A percentile compares a stretch with the other conserved stretches of the same genome.
These are phyloP conservation scores for Penicillium glabrum DNA, from an alignment of 2,329 filamentous ascomycete species.

Conservation along the genomic window DNA sequence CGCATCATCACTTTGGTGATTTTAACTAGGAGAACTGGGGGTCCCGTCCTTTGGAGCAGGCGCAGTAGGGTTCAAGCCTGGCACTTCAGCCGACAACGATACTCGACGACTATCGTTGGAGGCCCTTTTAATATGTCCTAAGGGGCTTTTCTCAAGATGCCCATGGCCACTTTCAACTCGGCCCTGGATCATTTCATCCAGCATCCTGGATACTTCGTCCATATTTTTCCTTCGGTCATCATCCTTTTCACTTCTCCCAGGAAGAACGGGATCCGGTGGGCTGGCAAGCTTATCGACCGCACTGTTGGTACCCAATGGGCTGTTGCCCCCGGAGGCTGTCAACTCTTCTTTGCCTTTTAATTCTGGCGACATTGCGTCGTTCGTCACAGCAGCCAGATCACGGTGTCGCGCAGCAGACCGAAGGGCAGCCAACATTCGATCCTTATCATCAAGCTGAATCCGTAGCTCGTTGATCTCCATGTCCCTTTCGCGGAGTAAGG, in stretches of 20 bases:
- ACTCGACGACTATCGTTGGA: slow-evolving; percentile 31
- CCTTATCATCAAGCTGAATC: slow-evolving; percentile 87
- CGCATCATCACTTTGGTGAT: neutral
- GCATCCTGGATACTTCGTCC: slow-evolving; percentile 88
- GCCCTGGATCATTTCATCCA: slow-evolving; percentile 95
- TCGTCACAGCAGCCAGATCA: slow-evolving; percentile 69
- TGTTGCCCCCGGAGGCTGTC: slow-evolving; percentile 31
- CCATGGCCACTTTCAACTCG: slow-evolving; percentile 77
- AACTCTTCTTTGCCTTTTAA: slow-evolving; percentile 28
- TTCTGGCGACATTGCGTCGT: slow-evolving; percentile 36
- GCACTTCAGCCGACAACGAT: slow-evolving; percentile 18
- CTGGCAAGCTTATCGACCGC: slow-evolving; percentile 24
- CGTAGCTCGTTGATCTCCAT: slow-evolving; percentile 89
- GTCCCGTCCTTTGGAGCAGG: slow-evolving; percentile 19
- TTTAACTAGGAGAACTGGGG: slow-evolving; percentile 12
- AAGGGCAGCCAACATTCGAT: slow-evolving; percentile 85
- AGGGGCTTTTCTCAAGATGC: slow-evolving; percentile 64
- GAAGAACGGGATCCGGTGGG: slow-evolving; percentile 32
- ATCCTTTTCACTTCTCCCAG: slow-evolving; percentile 34
- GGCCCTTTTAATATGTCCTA: slow-evolving; percentile 64
- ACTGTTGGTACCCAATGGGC: slow-evolving; percentile 6
- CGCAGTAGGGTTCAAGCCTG: slow-evolving; percentile 24
- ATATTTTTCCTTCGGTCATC: slow-evolving; percentile 63
- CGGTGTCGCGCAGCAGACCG: slow-evolving; percentile 82
- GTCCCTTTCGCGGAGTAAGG: slow-evolving; percentile 82